Evolutionary conservation across 345 rosid species (phyloP).

Genomic region (Dipteronia dyeriana): DNA sequence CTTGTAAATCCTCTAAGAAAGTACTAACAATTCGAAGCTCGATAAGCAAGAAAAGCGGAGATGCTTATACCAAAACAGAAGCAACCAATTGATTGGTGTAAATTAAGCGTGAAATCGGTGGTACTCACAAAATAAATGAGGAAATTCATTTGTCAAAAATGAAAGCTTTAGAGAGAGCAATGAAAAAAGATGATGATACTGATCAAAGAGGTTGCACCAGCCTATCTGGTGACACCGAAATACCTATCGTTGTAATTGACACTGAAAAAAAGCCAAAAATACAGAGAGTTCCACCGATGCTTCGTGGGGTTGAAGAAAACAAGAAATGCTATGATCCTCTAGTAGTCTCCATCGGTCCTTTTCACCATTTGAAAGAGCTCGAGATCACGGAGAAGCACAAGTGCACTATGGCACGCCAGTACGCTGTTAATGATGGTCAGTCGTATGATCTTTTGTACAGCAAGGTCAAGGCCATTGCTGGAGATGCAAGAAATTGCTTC

Average conservation of each 20-base stretch:
- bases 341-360: conserved; percentile 28
- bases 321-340: conserved; percentile 22
- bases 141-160: not conserved
- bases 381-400: not conserved
- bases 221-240: too few relatives aligned
- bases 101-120: too few relatives aligned
- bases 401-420: not conserved
- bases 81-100: not conserved
- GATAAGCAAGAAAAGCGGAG: not conserved
- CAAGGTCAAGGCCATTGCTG: conserved; percentile 10
- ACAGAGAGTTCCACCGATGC: conserved; percentile 10
- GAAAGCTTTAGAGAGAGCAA: too few relatives aligned
- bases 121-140: not conserved
- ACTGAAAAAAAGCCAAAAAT: not conserved
- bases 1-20: not conserved
- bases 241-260: not conserved
- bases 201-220: too few relatives aligned
- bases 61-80: not conserved
- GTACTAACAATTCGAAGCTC: not conserved
- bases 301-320: not conserved
- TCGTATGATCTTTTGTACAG: not conserved
- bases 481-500: not conserved
- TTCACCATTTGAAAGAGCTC: conserved; percentile 17
- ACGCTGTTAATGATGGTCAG: too few relatives aligned
- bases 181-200: not conserved